A percentile compares a stretch with the other conserved stretches of the same genome.
phyloP scores from a whole-genome alignment of 352 stramenopile genomes.

The Phytophthora sp. region DNA sequence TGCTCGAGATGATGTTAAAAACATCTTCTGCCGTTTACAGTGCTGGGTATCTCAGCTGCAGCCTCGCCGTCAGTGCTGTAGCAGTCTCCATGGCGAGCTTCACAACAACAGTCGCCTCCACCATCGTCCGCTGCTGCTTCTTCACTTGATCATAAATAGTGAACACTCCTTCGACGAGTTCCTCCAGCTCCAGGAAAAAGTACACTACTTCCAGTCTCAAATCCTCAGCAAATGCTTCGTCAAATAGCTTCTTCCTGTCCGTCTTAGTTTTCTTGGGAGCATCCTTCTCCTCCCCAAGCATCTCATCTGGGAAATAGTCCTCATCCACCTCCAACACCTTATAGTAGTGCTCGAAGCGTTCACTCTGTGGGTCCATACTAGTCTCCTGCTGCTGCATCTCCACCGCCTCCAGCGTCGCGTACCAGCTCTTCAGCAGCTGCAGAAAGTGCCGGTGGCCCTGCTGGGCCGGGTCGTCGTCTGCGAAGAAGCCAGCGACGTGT shows the following conservation, averaged over 20 bases:
- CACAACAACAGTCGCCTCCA: conserved; percentile 41
- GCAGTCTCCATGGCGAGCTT: conserved; percentile 35
- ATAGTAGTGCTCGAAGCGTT: conserved; percentile 32
- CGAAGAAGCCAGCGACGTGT: conserved; percentile 23
- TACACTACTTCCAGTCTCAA: conserved; percentile 19
- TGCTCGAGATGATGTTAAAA: conserved; percentile 8
- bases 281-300: neutral
- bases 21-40: conserved; percentile 29
- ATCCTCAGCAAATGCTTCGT: conserved; percentile 14
- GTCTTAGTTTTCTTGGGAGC: neutral
- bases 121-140: conserved; percentile 34
- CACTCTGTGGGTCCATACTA: neutral
- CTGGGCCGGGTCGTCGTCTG: conserved; percentile 1
- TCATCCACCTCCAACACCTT: conserved; percentile 28
- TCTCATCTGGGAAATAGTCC: conserved; percentile 22
- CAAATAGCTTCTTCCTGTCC: conserved; percentile 14
- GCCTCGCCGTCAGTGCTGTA: conserved; percentile 8
- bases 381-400: neutral
- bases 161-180: conserved; percentile 30
- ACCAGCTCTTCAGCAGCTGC: conserved; percentile 10
- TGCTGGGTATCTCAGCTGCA: conserved; percentile 33
- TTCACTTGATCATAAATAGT: conserved; percentile 38
- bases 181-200: conserved; percentile 40
- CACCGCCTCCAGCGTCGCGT: conserved; percentile 5
- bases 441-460: conserved; percentile 18